Percentiles rank a stretch among this genome's conserved stretches.
phyloP scores from a whole-genome alignment of 257 asterid genomes.

The Solanum chmielewskii region DNA sequence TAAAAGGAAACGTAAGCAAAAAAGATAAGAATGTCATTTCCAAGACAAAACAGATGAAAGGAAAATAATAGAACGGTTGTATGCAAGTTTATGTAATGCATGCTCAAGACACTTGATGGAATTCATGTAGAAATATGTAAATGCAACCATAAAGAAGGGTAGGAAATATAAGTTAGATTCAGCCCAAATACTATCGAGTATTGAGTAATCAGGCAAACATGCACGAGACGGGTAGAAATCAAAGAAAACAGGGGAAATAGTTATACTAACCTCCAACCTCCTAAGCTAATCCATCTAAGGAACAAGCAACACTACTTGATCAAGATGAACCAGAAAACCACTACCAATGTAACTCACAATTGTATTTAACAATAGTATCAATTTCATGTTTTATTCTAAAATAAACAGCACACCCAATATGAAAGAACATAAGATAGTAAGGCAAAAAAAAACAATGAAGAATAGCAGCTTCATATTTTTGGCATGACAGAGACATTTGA shows the following conservation, averaged over 20 bases:
- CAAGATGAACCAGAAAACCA: not conserved
- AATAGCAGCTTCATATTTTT: not conserved
- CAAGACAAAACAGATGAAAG: not conserved
- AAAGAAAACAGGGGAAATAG: not conserved
- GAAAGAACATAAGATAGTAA: not conserved
- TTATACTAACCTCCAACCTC: not conserved
- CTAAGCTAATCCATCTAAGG: not conserved
- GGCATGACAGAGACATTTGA: not conserved
- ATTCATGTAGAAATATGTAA: not conserved
- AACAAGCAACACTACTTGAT: not conserved
- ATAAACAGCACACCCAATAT: not conserved
- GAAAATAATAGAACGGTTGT: no score
- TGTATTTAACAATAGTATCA: not conserved
- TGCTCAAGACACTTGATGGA: not conserved
- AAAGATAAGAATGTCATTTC: not conserved
- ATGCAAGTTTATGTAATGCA: not conserved
- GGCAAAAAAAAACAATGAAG: not conserved
- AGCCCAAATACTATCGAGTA: not conserved
- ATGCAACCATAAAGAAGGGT: not conserved
- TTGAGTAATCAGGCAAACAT: not conserved
- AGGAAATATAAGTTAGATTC: not conserved
- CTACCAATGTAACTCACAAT: not conserved
- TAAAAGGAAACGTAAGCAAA: constrained; percentile 3
- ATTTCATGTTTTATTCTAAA: not conserved
- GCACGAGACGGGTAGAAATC: not conserved